These are phyloP conservation scores for Dimocarpus longan DNA, from an alignment of 345 rosid genomes.

Conservation along the genomic window DNA sequence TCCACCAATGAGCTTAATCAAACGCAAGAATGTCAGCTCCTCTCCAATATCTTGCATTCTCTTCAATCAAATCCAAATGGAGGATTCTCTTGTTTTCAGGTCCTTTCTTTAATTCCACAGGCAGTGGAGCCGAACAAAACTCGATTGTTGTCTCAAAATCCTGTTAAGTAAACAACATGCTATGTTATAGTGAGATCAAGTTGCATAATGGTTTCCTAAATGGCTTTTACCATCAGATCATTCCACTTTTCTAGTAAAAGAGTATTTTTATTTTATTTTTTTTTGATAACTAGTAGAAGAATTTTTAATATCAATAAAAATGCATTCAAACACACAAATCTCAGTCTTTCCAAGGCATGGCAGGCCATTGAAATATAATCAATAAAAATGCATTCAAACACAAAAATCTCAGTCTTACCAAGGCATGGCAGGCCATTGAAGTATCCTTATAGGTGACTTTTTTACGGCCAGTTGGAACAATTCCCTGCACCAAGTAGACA, in stretches of 20 bases:
- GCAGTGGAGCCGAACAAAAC: slow-evolving; percentile 91
- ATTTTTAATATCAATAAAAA: not conserved
- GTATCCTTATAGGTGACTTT: slow-evolving; percentile 69
- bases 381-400: too few species aligned
- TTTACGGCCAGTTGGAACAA: slow-evolving; percentile 68
- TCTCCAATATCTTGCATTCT: slow-evolving; percentile 89
- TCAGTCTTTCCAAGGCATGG: too few species aligned
- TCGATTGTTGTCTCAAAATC: slow-evolving; percentile 80
- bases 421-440: slow-evolving; percentile 85
- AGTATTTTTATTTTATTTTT: too few species aligned
- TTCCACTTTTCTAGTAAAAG: too few species aligned
- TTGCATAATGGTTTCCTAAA: not conserved
- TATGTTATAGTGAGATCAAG: not conserved
- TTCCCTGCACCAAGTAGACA: slow-evolving; percentile 87
- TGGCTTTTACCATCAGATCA: too few species aligned
- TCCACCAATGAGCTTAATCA: slow-evolving; percentile 99
- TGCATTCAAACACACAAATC: too few species aligned
- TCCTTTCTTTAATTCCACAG: slow-evolving; percentile 76
- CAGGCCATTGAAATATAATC: too few species aligned
- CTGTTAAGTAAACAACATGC: slow-evolving; percentile 33
- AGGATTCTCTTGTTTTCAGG: slow-evolving; percentile 58
- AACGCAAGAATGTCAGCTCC: slow-evolving; percentile 81
- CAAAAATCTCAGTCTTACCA: slow-evolving; percentile 36
- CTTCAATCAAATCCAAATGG: slow-evolving; percentile 85
- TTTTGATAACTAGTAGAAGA: too few species aligned